Conservation (phyloP, 2,329 filamentous ascomycete genomes). For the Coniochaeta prunicola region DNA sequence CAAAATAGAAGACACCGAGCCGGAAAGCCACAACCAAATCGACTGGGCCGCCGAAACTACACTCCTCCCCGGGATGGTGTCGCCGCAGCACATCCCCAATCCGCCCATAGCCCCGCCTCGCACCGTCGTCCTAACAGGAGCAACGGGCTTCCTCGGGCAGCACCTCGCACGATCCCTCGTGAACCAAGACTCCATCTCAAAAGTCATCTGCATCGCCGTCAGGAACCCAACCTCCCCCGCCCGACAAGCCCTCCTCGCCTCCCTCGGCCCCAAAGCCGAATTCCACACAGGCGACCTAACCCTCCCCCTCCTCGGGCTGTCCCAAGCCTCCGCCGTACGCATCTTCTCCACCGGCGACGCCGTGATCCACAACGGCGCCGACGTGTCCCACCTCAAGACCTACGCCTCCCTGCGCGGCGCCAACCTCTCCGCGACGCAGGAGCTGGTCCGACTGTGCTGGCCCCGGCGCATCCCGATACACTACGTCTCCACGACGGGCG, state of each 20-base stretch:
- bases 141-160: slow-evolving; percentile 29
- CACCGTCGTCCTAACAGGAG: slow-evolving; percentile 26
- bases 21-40: slow-evolving; percentile 2
- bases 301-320: slow-evolving; percentile 15
- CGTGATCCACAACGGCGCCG: slow-evolving; percentile 42
- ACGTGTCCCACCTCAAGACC: slow-evolving; percentile 26
- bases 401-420: slow-evolving; percentile 24
- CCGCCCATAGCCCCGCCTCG: slow-evolving; percentile 1
- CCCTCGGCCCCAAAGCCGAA: slow-evolving; percentile 9
- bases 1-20: slow-evolving; percentile 13
- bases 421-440: slow-evolving; percentile 28
- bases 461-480: slow-evolving; percentile 19
- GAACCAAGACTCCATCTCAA: slow-evolving; percentile 18
- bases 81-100: slow-evolving; percentile 1
- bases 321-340: background rate
- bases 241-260: too few relatives aligned
- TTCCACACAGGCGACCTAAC: slow-evolving; percentile 20
- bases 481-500: slow-evolving; percentile 17
- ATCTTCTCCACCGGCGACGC: slow-evolving; percentile 8
- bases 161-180: slow-evolving; percentile 29
- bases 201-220: slow-evolving; percentile 36
- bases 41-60: slow-evolving; percentile 20
- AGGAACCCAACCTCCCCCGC: slow-evolving; percentile 7
- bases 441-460: slow-evolving; percentile 22
- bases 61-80: too few relatives aligned